Evolutionary conservation across 305 asterid genomes (phyloP), one percentile per base, ranked within the genome.

Genomic region (Petunia hybrid): DNA sequence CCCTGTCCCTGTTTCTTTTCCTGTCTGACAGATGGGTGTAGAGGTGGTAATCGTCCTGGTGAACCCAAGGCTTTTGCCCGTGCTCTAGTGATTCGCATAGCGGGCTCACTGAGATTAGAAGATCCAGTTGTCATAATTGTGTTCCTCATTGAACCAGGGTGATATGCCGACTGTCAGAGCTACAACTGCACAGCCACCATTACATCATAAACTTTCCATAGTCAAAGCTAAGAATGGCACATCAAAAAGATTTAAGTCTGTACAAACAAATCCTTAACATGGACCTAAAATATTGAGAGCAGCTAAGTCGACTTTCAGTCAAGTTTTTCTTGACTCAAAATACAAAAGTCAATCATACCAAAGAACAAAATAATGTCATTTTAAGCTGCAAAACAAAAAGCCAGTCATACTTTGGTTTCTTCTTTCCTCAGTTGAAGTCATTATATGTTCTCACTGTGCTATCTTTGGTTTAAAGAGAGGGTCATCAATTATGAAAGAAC

Each of bases 41-140:
- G 79, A 70, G 97, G 98, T 16, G 96, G 99, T 86, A 92, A 85
- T 80, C 90, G 92, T 80, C 83, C 86, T 80, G 91, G 87, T 46
- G 88, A 77, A 79, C 91, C 89, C 56, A 93, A 76, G 68, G 87
- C 80, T 89, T 91, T 94, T 48, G 97, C 93, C 82, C 93, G 86
- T 71, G 98, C 90, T 88, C 98, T 87, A 61, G 99, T 96, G 78
- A 92, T 80, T 79, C 97, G 89, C 85, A 85, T 78, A 78, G 81
- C 57, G 74, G 93, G 85, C 77, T 78, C 89, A 61, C 79, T 80
- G 61, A 87, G 66, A 77, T 86, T 83, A 74, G 93, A 85, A 6
- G 82, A 48, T 71, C 87, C 85, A 82, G 89, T 94, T 88, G 90
- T 90, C 97, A 92, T 89, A 77, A 81, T 84, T 83, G 93, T 83